Conservation (phyloP, 1,284 basidiomycete species). For the Heterobasidion parviporum region DNA sequence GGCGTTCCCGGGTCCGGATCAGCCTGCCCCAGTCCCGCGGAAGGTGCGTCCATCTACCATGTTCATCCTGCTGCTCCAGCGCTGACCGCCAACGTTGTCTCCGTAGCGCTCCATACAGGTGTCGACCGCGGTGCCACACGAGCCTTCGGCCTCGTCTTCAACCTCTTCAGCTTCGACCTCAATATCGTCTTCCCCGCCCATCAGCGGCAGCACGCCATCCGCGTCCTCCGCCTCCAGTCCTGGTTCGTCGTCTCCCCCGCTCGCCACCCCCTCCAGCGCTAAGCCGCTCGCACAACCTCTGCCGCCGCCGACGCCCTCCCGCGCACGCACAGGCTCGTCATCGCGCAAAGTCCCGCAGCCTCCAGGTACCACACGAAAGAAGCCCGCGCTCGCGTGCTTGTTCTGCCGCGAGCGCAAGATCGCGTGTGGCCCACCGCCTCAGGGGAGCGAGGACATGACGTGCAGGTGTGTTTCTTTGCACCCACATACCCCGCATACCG, state of each 20-base stretch:
- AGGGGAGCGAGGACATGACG: conserved; percentile 17
- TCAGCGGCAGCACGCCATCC: too few species aligned
- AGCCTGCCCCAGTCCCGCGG: background rate
- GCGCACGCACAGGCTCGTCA: conserved; percentile 5
- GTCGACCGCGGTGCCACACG: too few species aligned
- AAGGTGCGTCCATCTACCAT: background rate
- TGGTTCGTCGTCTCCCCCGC: background rate
- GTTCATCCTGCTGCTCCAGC: background rate
- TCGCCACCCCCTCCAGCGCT: background rate
- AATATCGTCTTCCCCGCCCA: background rate
- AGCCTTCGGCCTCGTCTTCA: background rate
- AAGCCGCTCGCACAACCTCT: background rate
- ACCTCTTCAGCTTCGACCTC: background rate
- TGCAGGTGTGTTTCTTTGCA: conserved; percentile 23
- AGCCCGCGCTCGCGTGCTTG: conserved; percentile 28
- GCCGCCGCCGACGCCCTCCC: conserved; percentile 1
- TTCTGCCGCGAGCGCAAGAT: conserved; percentile 33
- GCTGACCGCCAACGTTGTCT: background rate
- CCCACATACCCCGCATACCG: background rate
- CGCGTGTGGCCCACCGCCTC: conserved; percentile 25
- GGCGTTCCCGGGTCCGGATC: background rate
- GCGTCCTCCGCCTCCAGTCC: background rate
- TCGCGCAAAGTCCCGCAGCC: conserved; percentile 2
- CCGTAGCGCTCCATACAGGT: background rate
- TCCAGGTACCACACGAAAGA: conserved; percentile 16